Evolutionary conservation across 108 stramenopile genomes (phyloP).

Genomic region (Stephanodiscus minutulus): DNA sequence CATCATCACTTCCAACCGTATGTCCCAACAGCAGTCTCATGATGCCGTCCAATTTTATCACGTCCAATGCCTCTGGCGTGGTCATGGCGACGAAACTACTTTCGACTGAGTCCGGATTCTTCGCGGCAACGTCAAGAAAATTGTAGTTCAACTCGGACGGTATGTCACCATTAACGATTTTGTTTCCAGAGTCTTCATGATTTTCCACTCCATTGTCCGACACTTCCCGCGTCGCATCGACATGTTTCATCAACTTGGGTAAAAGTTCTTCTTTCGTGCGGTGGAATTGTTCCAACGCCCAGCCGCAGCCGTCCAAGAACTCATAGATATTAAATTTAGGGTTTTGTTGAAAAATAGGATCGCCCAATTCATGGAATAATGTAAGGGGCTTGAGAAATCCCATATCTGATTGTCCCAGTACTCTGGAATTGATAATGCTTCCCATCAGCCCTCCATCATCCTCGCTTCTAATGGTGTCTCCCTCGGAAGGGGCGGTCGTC

Average conservation of each 20-base stretch:
- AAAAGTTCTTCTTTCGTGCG: constrained; percentile 14
- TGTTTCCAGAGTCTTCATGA: constrained; percentile 6
- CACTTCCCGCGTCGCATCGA: not conserved
- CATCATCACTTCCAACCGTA: not conserved
- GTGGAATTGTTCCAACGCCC: constrained; percentile 76
- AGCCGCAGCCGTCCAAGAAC: constrained; percentile 69
- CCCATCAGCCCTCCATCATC: constrained; percentile 35
- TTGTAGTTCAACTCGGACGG: constrained; percentile 11
- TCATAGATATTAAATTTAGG: constrained; percentile 60
- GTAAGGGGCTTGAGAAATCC: constrained; percentile 63
- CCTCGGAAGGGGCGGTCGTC: not conserved
- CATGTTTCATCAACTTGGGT: constrained; percentile 1
- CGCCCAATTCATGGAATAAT: constrained; percentile 68
- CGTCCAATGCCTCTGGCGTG: constrained; percentile 24
- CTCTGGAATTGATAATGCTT: constrained; percentile 62
- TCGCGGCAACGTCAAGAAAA: constrained; percentile 22
- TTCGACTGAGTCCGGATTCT: constrained; percentile 35
- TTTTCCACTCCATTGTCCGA: constrained; percentile 1
- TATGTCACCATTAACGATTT: not conserved
- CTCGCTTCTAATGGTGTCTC: not conserved
- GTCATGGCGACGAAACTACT: constrained; percentile 26
- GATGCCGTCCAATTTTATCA: constrained; percentile 6
- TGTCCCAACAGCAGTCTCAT: constrained; percentile 2
- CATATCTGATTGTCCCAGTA: constrained; percentile 62
- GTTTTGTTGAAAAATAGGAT: constrained; percentile 56